Base-by-base conservation (phyloP, 495 filamentous ascomycete species). In the Aspergillus kassunensis region DNA sequence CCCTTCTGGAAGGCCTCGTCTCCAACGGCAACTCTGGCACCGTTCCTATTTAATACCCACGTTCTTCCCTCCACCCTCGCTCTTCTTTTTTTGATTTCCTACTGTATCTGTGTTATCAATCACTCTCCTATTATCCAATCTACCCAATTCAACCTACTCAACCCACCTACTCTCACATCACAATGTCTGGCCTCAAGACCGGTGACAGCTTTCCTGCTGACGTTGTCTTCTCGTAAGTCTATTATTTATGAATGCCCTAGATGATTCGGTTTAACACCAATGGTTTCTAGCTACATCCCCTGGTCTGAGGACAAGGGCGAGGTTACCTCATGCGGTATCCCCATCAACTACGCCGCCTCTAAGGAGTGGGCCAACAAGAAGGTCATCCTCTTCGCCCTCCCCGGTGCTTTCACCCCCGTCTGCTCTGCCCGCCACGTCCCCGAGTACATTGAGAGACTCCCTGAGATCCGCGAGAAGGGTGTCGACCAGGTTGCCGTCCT, bases 371-470 rank as follows among this genome's bases (percentile, higher is more conserved):
- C 82, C 50, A 71, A 84, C 75, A 96, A 95, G 80, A 95, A 93
- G 73, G 87, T 92, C 51, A 85, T 96, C 59, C 78, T 97, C 61
- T 87, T 97, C 73, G 81, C 89, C 58, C 87, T 96, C 49, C 91
- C 91, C 51, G 91, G 83, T 59, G 92, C 92, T 47, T 97, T 97
- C 84, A 97, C 92, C 34, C 92, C 92, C 33, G 87, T 88, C 60
- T 97, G 92, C 81, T 88, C 89, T 52, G 87, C 83, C 61, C 78
- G 79, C 62, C 91, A 97, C 76, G 78, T 97, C 58, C 87, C 90
- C 35, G 87, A 88, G 53, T 96, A 91, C 81, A 81, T 93, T 56
- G 70, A 79, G 71, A 85, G 90, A 59, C 72, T 88, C 42, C 65
- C 77, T 33, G 73, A 86, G 67, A 76, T 97, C 67, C 85, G 84